These are phyloP conservation scores for Cyclocybe cylindracea DNA, from an alignment of 768 basidiomycete species.

Conservation along the genomic window DNA sequence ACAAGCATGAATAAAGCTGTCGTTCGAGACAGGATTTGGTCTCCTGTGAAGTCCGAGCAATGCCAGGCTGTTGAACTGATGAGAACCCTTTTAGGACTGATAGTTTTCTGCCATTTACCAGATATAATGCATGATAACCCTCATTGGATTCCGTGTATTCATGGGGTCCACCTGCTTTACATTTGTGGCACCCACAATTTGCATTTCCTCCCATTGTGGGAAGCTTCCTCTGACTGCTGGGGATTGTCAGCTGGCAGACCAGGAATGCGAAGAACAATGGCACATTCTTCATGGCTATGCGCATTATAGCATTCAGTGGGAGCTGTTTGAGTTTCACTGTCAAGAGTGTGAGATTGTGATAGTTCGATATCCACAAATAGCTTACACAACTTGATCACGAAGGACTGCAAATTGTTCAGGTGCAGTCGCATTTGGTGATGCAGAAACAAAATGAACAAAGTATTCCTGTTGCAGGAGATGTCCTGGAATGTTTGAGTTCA, in stretches of 20 bases:
- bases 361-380: too few relatives aligned
- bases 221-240: conserved; percentile 30
- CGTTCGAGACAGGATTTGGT: neutral
- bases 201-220: conserved; percentile 36
- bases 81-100: too few relatives aligned
- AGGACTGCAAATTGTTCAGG: conserved; percentile 31
- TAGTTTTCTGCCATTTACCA: neutral
- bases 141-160: conserved; percentile 23
- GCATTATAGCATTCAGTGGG: conserved; percentile 7
- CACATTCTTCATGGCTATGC: neutral
- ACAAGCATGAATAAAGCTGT: conserved; percentile 6
- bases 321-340: neutral
- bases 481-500: conserved; percentile 26
- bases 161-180: conserved; percentile 27
- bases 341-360: too few relatives aligned
- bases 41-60: neutral
- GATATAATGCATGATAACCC: conserved; percentile 29
- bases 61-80: conserved; percentile 4
- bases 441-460: conserved; percentile 19
- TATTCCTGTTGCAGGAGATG: conserved; percentile 31
- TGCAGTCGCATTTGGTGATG: conserved; percentile 25
- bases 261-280: conserved; percentile 7
- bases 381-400: conserved; percentile 18
- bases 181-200: conserved; percentile 35
- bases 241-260: conserved; percentile 32